Percentiles rank a stretch among this genome's conserved stretches.
Evolutionary conservation across 345 rosid genomes (phyloP).

Genomic region (Garcia nutans): DNA sequence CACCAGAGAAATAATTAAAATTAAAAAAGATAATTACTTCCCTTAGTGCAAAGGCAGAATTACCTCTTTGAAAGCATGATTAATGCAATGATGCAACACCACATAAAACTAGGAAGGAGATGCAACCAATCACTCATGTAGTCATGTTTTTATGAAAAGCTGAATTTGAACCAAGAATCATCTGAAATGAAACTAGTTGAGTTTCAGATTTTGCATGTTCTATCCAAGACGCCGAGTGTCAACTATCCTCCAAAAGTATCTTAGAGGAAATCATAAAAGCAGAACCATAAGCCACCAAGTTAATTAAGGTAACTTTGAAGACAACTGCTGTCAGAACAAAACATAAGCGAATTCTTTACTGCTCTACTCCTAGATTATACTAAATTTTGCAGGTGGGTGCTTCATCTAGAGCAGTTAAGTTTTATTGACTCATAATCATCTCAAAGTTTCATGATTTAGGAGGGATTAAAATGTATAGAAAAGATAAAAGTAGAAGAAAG

Average conservation of each 20-base stretch:
- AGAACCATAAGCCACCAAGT: neutral
- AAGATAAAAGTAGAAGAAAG: neutral
- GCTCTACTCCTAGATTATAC: neutral
- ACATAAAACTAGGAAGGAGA: constrained; percentile 4
- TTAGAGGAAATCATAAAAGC: neutral
- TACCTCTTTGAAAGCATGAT: neutral
- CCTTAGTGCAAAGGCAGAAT: neutral
- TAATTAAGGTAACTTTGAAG: neutral
- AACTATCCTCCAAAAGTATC: neutral
- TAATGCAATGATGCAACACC: neutral
- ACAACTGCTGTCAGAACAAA: neutral
- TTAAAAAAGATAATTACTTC: neutral
- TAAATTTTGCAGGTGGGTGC: neutral
- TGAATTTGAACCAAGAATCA: neutral
- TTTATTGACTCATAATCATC: neutral
- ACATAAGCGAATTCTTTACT: neutral
- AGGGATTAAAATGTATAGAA: neutral
- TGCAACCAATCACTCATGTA: neutral
- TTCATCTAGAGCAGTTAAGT: neutral
- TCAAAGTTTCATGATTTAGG: neutral
- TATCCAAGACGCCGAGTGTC: neutral
- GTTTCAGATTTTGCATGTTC: neutral
- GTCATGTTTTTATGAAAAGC: neutral
- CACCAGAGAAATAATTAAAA: neutral
- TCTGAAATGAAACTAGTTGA: neutral